Evolutionary conservation across 2,329 filamentous ascomycete species (phyloP).

Genomic region (Pseudocercospora crystallina): DNA sequence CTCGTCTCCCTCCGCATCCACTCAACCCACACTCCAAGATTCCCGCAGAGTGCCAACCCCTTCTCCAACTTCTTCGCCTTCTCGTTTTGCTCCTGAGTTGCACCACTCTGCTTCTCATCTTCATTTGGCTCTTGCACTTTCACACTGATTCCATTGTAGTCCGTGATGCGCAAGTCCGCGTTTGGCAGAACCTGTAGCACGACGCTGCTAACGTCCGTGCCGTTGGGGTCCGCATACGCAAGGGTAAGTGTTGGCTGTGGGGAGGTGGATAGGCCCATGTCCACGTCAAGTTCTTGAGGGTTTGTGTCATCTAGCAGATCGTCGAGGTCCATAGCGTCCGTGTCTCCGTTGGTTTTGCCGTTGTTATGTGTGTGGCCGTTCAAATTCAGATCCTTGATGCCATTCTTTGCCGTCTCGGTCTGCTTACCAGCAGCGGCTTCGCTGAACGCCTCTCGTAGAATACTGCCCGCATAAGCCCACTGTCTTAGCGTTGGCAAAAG

Average conservation of each 20-base stretch:
- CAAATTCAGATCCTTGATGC: background rate
- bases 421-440: background rate
- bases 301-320: constrained; percentile 5
- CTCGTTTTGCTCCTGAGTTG: constrained; percentile 21
- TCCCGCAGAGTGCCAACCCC: constrained; percentile 49
- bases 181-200: constrained; percentile 20
- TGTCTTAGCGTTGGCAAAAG: constrained; percentile 74
- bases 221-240: constrained; percentile 45
- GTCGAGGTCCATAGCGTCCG: constrained; percentile 2
- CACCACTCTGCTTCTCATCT: background rate
- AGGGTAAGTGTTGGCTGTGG: constrained; percentile 33
- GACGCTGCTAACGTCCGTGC: constrained; percentile 43
- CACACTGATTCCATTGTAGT: constrained; percentile 8
- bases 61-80: constrained; percentile 38
- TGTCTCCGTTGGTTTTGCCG: background rate
- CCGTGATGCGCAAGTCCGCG: constrained; percentile 18
- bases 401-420: background rate
- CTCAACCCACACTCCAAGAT: constrained; percentile 54
- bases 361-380: background rate
- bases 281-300: constrained; percentile 24
- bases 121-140: constrained; percentile 8
- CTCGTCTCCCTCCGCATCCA: constrained; percentile 39
- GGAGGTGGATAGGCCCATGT: constrained; percentile 34
- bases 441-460: constrained; percentile 51
- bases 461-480: constrained; percentile 67